Conservation (phyloP, 352 stramenopile species). For the Phytopythium delawarense region DNA sequence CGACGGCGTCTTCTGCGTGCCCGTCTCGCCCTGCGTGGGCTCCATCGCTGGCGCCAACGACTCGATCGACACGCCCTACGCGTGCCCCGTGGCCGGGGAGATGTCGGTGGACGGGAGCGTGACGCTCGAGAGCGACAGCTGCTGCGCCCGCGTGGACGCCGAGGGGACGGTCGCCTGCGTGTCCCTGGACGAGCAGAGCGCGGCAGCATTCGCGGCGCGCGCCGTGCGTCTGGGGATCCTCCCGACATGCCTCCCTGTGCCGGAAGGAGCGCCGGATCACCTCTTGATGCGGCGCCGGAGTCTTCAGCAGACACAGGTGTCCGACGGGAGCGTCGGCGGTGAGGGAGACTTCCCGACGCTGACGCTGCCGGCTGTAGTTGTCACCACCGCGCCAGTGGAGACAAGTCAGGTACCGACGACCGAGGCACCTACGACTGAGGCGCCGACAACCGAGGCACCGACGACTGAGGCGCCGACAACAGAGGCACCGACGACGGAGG, state of each 20-base stretch:
- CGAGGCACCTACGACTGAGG: neutral
- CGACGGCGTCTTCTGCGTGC: slow-evolving; percentile 35
- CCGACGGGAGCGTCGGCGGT: neutral
- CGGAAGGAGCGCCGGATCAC: slow-evolving; percentile 15
- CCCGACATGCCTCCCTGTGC: slow-evolving; percentile 21
- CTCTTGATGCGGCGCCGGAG: slow-evolving; percentile 9
- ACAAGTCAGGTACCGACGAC: neutral
- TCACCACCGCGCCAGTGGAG: neutral
- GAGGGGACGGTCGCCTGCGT: slow-evolving; percentile 32
- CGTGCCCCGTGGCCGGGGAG: slow-evolving; percentile 28
- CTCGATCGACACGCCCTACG: slow-evolving; percentile 13
- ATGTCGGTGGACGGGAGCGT: slow-evolving; percentile 4
- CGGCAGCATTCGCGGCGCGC: neutral
- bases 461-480: neutral
- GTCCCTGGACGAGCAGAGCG: slow-evolving; percentile 6
- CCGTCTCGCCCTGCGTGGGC: slow-evolving; percentile 27
- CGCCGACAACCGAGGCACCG: neutral
- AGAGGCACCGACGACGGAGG: neutral
- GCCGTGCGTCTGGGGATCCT: neutral
- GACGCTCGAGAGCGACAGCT: slow-evolving; percentile 27
- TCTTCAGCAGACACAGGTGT: neutral
- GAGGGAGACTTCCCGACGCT: neutral
- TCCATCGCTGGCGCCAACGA: neutral
- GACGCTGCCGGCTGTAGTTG: neutral
- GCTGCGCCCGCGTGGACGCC: slow-evolving; percentile 33